These are phyloP conservation scores for Catharanthus roseus DNA, from an alignment of 257 asterid genomes.

Conservation along the genomic window DNA sequence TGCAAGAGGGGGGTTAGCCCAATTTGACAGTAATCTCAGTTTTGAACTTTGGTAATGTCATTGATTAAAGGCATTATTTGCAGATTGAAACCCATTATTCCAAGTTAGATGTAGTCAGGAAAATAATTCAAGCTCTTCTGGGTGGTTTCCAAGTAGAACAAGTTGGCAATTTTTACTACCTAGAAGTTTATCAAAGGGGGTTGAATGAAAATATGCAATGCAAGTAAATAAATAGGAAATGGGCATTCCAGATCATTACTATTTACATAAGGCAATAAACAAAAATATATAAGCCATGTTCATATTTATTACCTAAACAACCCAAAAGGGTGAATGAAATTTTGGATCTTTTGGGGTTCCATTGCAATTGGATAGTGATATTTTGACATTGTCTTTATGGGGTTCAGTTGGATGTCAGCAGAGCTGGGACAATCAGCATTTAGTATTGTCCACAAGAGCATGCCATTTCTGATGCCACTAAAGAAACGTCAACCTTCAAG, in stretches of 20 bases:
- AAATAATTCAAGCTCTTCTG: not conserved
- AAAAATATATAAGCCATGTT: not conserved
- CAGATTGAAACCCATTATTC: not conserved
- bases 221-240: not conserved
- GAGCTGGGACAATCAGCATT: not conserved
- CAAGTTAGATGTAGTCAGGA: not conserved
- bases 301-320: not conserved
- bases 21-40: not conserved
- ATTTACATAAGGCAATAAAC: not conserved
- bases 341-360: not conserved
- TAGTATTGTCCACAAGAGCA: too few species aligned
- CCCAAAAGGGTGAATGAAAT: not conserved
- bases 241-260: not conserved
- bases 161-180: not conserved
- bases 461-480: too few species aligned
- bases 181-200: too few species aligned
- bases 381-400: not conserved
- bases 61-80: not conserved
- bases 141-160: not conserved
- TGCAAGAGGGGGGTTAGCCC: not conserved
- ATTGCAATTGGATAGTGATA: not conserved
- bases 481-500: too few species aligned
- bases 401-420: not conserved
- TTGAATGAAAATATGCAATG: not conserved
- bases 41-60: not conserved